These are phyloP conservation scores for Stromatinia cepivora DNA, from an alignment of 2,329 filamentous ascomycete genomes.

Conservation along the genomic window DNA sequence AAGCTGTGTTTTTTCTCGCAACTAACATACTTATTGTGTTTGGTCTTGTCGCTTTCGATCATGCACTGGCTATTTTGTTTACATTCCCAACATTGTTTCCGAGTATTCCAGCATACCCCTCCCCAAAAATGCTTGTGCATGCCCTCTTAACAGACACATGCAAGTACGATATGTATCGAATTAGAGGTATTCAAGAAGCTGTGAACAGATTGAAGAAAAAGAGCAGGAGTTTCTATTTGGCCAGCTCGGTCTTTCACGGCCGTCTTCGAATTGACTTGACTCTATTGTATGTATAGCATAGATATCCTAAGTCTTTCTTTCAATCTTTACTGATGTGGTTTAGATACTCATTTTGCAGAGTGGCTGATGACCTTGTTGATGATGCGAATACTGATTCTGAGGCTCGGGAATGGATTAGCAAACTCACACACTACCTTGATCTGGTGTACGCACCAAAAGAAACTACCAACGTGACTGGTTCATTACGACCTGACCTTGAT, in stretches of 20 bases:
- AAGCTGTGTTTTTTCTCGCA: slow-evolving; percentile 70
- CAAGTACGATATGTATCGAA: slow-evolving; percentile 57
- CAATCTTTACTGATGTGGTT: slow-evolving; percentile 24
- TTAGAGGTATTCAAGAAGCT: slow-evolving; percentile 60
- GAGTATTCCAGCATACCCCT: slow-evolving; percentile 49
- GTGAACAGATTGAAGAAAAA: slow-evolving; percentile 59
- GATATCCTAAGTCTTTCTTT: too few relatives aligned
- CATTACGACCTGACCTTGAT: slow-evolving; percentile 27
- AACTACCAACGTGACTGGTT: slow-evolving; percentile 31
- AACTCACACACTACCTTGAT: slow-evolving; percentile 58
- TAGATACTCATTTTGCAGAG: slow-evolving; percentile 71
- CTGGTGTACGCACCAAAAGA: slow-evolving; percentile 47
- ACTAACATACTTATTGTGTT: slow-evolving; percentile 71
- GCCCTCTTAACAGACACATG: slow-evolving; percentile 50
- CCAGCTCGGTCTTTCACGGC: slow-evolving; percentile 67
- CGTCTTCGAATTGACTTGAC: slow-evolving; percentile 67
- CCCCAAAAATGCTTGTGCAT: slow-evolving; percentile 51
- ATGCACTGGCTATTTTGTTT: slow-evolving; percentile 64
- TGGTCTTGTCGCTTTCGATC: slow-evolving; percentile 68
- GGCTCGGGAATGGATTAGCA: slow-evolving; percentile 58
- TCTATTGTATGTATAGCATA: slow-evolving; percentile 51
- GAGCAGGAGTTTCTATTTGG: slow-evolving; percentile 73
- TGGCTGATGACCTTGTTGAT: slow-evolving; percentile 73
- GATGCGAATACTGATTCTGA: slow-evolving; percentile 55
- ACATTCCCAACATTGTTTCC: slow-evolving; percentile 61